These are phyloP conservation scores for Saccharomycopsis babjevae DNA, from an alignment of 805 yeast species.

Conservation along the genomic window DNA sequence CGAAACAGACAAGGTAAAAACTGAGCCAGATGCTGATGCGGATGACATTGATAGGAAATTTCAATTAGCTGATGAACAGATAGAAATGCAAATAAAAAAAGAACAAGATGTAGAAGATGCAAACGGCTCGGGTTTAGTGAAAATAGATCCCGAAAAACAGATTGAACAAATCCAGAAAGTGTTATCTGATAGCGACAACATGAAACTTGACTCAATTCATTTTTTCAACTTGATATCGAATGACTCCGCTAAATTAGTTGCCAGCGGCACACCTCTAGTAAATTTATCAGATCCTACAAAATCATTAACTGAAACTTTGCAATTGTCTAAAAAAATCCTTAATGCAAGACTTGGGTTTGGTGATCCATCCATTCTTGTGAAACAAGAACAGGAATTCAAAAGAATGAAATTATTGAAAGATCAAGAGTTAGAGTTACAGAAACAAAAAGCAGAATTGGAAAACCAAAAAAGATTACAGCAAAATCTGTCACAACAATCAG, in stretches of 20 bases:
- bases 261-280: constrained; percentile 45
- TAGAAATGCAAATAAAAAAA: constrained; percentile 14
- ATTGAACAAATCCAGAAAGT: constrained; percentile 9
- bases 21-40: background rate
- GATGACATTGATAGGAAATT: background rate
- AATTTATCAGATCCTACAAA: constrained; percentile 23
- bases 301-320: constrained; percentile 34
- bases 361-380: constrained; percentile 19
- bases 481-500: constrained; percentile 17
- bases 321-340: constrained; percentile 39
- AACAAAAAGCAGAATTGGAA: constrained; percentile 14
- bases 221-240: constrained; percentile 26
- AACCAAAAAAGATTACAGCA: constrained; percentile 10
- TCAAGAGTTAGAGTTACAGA: constrained; percentile 19
- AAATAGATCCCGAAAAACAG: constrained; percentile 19
- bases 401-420: constrained; percentile 15
- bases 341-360: constrained; percentile 34
- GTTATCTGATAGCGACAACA: constrained; percentile 20
- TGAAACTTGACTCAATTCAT: constrained; percentile 26
- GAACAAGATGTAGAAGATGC: constrained; percentile 21
- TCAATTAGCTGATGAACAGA: constrained; percentile 15
- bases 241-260: constrained; percentile 42
- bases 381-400: constrained; percentile 14
- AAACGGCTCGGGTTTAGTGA: constrained; percentile 21
- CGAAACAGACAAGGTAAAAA: background rate